Conservation (phyloP, 1,284 basidiomycete species). For the Apiotrichum sp. region DNA sequence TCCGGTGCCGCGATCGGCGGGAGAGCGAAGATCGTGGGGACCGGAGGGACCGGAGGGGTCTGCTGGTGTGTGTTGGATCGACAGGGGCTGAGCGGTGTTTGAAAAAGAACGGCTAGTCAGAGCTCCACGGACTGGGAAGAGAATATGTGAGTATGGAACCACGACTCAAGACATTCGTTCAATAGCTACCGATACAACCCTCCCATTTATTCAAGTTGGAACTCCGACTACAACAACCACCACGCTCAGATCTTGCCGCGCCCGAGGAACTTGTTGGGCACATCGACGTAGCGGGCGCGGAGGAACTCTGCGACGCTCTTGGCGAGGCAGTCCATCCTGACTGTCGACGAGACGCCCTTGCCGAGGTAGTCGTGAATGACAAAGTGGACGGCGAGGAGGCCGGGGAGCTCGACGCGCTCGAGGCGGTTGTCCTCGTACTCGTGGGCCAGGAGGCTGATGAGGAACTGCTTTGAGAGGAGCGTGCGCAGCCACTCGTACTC, state of each 20-base stretch:
- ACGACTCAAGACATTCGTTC: no score
- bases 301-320: conserved; percentile 18
- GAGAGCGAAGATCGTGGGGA: no score
- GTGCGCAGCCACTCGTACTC: conserved; percentile 22
- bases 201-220: no score
- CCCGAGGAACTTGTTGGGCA: conserved; percentile 12
- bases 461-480: conserved; percentile 14
- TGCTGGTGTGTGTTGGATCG: no score
- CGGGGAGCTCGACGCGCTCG: conserved; percentile 29
- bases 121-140: no score
- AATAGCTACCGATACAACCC: no score
- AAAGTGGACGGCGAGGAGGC: conserved; percentile 30
- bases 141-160: no score
- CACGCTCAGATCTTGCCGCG: conserved; percentile 10
- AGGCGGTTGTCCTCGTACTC: conserved; percentile 21
- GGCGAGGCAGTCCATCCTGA: conserved; percentile 12
- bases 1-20: no score
- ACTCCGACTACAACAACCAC: no score
- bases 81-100: no score
- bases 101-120: no score
- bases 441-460: conserved; percentile 18
- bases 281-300: conserved; percentile 7
- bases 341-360: conserved; percentile 14
- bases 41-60: no score
- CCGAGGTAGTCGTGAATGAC: conserved; percentile 38